These are phyloP conservation scores for Pseudonectria buxi DNA, from an alignment of 2,329 filamentous ascomycete genomes.

Conservation along the genomic window DNA sequence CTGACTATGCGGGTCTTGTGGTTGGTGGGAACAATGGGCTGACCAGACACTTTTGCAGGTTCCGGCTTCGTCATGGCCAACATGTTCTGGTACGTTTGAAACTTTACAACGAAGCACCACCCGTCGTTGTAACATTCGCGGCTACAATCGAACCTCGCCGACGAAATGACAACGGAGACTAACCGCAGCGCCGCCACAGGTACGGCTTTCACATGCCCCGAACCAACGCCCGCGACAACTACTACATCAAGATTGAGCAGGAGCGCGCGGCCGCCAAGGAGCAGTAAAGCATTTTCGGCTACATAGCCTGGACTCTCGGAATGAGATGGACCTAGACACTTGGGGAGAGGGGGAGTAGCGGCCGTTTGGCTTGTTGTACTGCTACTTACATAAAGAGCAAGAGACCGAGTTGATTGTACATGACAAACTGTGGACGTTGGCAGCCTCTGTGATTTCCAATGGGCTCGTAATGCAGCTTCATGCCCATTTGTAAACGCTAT, in stretches of 20 bases:
- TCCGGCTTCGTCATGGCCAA: conserved; percentile 49
- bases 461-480: no score
- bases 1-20: conserved; percentile 20
- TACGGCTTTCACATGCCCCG: conserved; percentile 58
- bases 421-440: neutral
- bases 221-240: conserved; percentile 50
- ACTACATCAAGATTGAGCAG: conserved; percentile 53
- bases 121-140: no score
- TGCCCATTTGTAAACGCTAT: no score
- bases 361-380: conserved; percentile 21
- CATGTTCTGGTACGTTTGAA: conserved; percentile 46
- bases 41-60: conserved; percentile 33
- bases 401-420: no score
- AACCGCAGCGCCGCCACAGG: conserved; percentile 31
- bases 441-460: neutral
- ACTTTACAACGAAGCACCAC: neutral
- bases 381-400: neutral
- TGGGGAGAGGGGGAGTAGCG: conserved; percentile 5
- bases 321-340: conserved; percentile 11
- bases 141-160: conserved; percentile 5
- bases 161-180: neutral
- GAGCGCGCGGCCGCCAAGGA: conserved; percentile 40
- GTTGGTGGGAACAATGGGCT: conserved; percentile 24
- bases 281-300: conserved; percentile 13
- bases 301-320: conserved; percentile 4